Base-by-base conservation (phyloP, 225 moss, liverwort and hornwort species). In the Takakia lepidozioides region DNA sequence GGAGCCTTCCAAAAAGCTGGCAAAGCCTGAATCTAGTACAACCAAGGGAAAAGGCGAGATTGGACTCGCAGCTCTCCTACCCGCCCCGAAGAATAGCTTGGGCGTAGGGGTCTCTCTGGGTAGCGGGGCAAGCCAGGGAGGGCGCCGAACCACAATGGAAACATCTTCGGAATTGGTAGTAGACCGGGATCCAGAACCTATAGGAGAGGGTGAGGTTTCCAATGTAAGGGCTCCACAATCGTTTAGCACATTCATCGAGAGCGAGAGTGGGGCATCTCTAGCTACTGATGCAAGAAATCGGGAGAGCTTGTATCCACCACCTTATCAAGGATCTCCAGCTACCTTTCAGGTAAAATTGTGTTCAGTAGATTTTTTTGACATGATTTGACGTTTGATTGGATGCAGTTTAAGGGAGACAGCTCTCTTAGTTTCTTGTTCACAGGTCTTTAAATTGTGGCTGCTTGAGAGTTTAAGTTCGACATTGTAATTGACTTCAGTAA, bases 81-180 rank as follows among this genome's bases (percentile, higher is more conserved):
- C 91, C 25, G 63, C 87, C 10, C 91, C 95, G 13, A 98, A 83
- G 64, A 75, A 98, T 20, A 85, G 40, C 38, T 36, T 98, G 54
- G 87, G 91, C 44, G 68, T 65, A 45, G 84, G 95, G 7, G 60
- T 69, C 2, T 64, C 66, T 27, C 65, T 98, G 22, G 95, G 95
- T 60, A 63, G 61, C 24, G 90, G 70, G 10, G 39, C 60, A 19
- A 38, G 60, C 46, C 56, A 66, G 25, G 78, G 87, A 15, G 76
- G 82, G 52, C 82, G 85, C 19, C 91, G 87, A 25, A 74, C 87
- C 9, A 63, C 72, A 8, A 83, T 98, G 80, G 95, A 87, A 61
- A 60, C 56, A 7, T 59, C 25, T 32, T 45, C 64, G 8, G 42
- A 27, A 21, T 3, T 13, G 27, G 28, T 8, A 1, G 26, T 8